Evolutionary conservation across 306 rosid genomes (phyloP), one percentile per base, ranked within the genome.

Genomic region (Vigna hirtella): DNA sequence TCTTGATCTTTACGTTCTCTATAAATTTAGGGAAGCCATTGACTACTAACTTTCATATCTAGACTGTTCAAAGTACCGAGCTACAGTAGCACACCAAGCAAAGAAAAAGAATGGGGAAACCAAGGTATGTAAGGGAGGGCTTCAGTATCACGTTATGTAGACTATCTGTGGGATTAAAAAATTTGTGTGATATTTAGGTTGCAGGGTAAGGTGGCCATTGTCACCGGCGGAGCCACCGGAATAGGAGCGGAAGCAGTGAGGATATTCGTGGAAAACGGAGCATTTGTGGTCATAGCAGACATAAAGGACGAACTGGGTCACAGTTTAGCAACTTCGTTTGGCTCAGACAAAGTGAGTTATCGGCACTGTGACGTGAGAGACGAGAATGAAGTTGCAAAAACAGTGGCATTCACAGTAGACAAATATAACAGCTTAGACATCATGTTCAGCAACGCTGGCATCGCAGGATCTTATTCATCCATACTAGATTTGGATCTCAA

Each of bases 401-500:
- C 93, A 0, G 86, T 93, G 1, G 57, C 30, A 1, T 90, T 83
- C 73, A 48, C 97, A 0, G 2, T 90, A 2, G 56, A 88, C 3
- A 91, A 83, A 73, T 84, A 88, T 26, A 93, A 91, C 24, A 74
- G 68, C 55, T 24, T 93, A 0, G 90, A 93, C 38, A 59, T 93
- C 28, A n/a, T 93, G 78, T 91, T 90, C 57, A 88, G 96, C 86
- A 93, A 93, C 4, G 97, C 96, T 9, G 97, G 92, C 6, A 66
- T 87, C 47, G 28, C 16, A 15, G 97, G 97, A 6, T 70, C 90
- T 4, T 0, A 82, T 3, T 17, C 79, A 0, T 82, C 83, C 78
- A 85, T 93, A 9, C 77, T 93, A 0, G 96, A 93, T 4, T 85
- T 91, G 1, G 88, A 91, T 79, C 16, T 93, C 2, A 76, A 74